Base-by-base conservation (phyloP, 2,329 filamentous ascomycete species). In the Pyrenochaeta sp. region DNA sequence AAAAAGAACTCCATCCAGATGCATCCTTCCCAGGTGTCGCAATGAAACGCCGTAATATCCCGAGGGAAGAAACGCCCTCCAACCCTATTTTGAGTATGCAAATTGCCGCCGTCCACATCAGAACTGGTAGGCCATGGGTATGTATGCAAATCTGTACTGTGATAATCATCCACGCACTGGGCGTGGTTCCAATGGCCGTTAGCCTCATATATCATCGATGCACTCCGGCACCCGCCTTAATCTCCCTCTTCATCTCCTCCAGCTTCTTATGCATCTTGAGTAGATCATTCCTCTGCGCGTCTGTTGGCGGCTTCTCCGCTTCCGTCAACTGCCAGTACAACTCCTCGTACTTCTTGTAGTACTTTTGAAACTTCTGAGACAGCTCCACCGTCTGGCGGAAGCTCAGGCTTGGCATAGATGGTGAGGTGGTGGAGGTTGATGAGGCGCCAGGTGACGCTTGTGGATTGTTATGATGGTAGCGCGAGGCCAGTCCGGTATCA, bases 201-300 rank as follows among this genome's bases (percentile, higher is more conserved):
- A 45, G 43, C 40, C 37, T 56, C 24, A 25, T 54, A 37, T 43
- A 52, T 66, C 61, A 74, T 37, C 66, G 71, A 51, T 71, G 66
- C 53, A 68, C 52, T 19, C 69, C 67, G 36, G 72, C 73, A 54
- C 77, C 68, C 60, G 79, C 66, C 66, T 77, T 72, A 60, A 88
- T 87, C 69, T 87, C 84, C 58, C 80, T 75, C 77, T 88, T 88
- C 82, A 86, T 85, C 63, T 80, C 79, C 66, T 83, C 80, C 46
- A 87, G 72, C 64, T 80, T 79, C 64, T 76, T 74, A 71, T 87
- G 85, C 81, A 86, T 84, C 57, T 77, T 80, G 68, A 82, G 81
- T 52, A 89, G 68, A 56, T 81, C 79, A 43, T 83, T 80, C 58
- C 86, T 74, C 65, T 88, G 84, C 24, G 80, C 75, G 48, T 77